Percentiles rank a stretch among this genome's conserved stretches.
phyloP scores from a whole-genome alignment of 2,329 filamentous ascomycete genomes.

The Aspergillus bombycis region DNA sequence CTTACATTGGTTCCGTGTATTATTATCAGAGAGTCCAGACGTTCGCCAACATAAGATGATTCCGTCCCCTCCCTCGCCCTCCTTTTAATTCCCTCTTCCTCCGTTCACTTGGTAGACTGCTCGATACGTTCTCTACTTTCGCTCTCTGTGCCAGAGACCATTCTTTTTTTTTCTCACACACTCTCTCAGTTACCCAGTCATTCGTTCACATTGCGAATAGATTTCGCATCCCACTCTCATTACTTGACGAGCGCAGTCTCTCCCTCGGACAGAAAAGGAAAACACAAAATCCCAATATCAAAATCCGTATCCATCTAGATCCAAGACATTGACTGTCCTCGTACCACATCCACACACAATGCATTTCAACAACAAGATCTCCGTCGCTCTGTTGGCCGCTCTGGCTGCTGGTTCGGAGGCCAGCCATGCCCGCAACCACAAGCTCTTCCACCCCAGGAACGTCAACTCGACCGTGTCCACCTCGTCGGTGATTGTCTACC shows the following conservation, averaged over 20 bases:
- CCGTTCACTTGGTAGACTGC: slow-evolving; percentile 18
- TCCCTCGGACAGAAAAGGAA: background rate
- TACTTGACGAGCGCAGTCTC: slow-evolving; percentile 19
- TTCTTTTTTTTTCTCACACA: slow-evolving; percentile 17
- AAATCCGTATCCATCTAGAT: background rate
- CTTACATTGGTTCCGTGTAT: too few relatives aligned
- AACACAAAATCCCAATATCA: background rate
- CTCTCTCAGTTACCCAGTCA: slow-evolving; percentile 17
- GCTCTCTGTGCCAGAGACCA: slow-evolving; percentile 22
- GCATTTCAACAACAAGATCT: slow-evolving; percentile 41
- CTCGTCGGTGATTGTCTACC: slow-evolving; percentile 26
- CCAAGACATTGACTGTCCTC: slow-evolving; percentile 30
- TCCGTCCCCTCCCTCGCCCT: background rate
- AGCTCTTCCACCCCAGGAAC: slow-evolving; percentile 24
- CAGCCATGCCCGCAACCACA: slow-evolving; percentile 29
- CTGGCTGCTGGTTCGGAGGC: slow-evolving; percentile 41
- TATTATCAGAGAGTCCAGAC: too few relatives aligned
- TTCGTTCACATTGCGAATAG: slow-evolving; percentile 37
- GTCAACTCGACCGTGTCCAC: slow-evolving; percentile 20
- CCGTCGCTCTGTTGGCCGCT: slow-evolving; percentile 38
- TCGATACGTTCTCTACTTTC: slow-evolving; percentile 11
- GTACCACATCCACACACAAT: slow-evolving; percentile 27
- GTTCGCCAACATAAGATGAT: background rate
- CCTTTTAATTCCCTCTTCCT: slow-evolving; percentile 15
- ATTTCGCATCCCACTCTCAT: slow-evolving; percentile 34